Evolutionary conservation across 176 grass and related monocot species (phyloP).

Genomic region (Coix lacrymajobi): DNA sequence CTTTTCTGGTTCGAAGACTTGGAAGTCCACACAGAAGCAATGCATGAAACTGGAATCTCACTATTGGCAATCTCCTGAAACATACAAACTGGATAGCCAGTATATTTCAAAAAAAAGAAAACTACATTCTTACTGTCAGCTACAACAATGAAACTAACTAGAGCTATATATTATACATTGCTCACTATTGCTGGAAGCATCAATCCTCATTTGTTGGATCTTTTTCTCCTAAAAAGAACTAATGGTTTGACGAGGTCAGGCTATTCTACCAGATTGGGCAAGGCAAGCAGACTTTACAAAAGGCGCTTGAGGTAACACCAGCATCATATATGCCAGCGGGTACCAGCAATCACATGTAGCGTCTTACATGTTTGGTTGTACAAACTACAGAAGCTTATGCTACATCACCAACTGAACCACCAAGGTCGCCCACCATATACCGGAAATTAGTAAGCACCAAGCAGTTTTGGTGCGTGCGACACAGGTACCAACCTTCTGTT

Average conservation of each 20-base stretch:
- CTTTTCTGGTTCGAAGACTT: not conserved
- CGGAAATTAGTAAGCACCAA: not conserved
- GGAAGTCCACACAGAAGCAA: not conserved
- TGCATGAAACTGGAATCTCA: not conserved
- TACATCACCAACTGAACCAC: constrained; percentile 17
- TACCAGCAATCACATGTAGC: constrained; percentile 13
- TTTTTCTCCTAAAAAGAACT: constrained; percentile 23
- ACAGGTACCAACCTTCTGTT: not conserved
- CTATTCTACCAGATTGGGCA: constrained; percentile 14
- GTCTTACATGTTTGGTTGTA: constrained; percentile 13
- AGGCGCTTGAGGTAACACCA: constrained; percentile 7
- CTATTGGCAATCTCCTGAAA: not conserved
- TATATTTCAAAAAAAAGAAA: not conserved
- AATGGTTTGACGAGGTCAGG: constrained; percentile 17
- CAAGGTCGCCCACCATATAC: constrained; percentile 5
- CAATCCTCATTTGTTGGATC: constrained; percentile 17
- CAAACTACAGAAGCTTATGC: constrained; percentile 6
- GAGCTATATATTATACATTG: constrained; percentile 34
- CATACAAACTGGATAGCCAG: constrained; percentile 24
- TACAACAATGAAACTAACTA: constrained; percentile 36
- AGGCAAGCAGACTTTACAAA: constrained; percentile 34
- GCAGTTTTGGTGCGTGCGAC: not conserved
- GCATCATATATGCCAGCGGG: constrained; percentile 4
- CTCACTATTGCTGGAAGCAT: not conserved
- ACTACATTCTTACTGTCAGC: constrained; percentile 30